These are phyloP conservation scores for Melampsora larici-populina DNA, from an alignment of 1,284 basidiomycete genomes.

Conservation along the genomic window DNA sequence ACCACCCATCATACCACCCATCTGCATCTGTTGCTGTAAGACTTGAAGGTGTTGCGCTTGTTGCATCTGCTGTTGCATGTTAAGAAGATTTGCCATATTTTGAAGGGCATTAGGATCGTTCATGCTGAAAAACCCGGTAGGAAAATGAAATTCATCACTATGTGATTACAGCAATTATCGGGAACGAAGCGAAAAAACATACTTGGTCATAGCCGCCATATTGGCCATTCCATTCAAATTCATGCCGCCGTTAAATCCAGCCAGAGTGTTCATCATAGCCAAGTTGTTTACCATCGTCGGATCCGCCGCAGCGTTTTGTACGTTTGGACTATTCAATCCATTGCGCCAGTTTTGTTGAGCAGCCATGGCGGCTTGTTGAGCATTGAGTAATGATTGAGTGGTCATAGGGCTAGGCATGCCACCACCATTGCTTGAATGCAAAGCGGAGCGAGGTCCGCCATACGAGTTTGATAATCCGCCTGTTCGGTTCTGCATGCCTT, in stretches of 20 bases:
- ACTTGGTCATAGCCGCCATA: constrained; percentile 37
- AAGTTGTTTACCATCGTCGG: constrained; percentile 24
- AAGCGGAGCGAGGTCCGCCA: constrained; percentile 23
- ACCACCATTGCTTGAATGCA: constrained; percentile 4
- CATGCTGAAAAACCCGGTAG: neutral
- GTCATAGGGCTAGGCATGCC: constrained; percentile 42
- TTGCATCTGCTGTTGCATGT: constrained; percentile 58
- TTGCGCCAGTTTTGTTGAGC: constrained; percentile 52
- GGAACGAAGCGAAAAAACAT: neutral
- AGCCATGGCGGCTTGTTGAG: constrained; percentile 49
- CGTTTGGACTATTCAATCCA: constrained; percentile 44
- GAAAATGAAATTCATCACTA: neutral
- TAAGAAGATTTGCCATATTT: constrained; percentile 56
- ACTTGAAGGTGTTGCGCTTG: constrained; percentile 41
- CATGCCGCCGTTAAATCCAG: constrained; percentile 29
- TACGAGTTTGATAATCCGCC: neutral
- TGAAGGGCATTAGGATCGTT: constrained; percentile 32
- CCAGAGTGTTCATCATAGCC: constrained; percentile 36
- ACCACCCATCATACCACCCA: constrained; percentile 45
- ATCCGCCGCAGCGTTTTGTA: neutral
- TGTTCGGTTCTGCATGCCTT: neutral
- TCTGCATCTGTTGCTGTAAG: constrained; percentile 45
- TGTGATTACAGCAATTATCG: neutral
- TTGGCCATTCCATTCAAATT: constrained; percentile 26
- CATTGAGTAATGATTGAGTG: constrained; percentile 44